Percentiles rank a stretch among this genome's conserved stretches.
These are phyloP conservation scores for Cladophialophora carrionii DNA, from an alignment of 2,329 filamentous ascomycete species.

Conservation along the genomic window DNA sequence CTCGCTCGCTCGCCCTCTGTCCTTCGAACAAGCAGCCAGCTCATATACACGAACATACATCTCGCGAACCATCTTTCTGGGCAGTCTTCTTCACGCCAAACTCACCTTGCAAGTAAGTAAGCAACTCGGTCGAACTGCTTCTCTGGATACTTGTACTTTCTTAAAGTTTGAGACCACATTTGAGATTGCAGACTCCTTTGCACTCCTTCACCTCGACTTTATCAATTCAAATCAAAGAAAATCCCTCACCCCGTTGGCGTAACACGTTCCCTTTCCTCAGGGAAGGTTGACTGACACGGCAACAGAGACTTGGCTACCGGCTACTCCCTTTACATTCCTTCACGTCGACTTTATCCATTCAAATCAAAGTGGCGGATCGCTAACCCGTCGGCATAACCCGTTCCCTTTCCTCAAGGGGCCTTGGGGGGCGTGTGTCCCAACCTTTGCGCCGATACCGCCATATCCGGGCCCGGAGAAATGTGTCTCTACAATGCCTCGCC, in stretches of 20 bases:
- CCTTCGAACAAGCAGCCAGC: not conserved
- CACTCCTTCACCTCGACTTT: not conserved
- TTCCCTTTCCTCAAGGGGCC: too few relatives aligned
- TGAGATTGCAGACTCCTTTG: not conserved
- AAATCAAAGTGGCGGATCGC: too few relatives aligned
- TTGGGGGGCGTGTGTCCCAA: too few relatives aligned
- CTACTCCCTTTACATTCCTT: too few relatives aligned
- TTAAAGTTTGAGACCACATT: not conserved
- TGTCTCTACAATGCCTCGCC: conserved; percentile 16
- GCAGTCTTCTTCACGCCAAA: not conserved
- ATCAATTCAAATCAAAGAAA: not conserved
- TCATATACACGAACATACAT: not conserved
- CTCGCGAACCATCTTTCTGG: not conserved
- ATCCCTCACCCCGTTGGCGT: not conserved
- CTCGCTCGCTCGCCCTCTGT: not conserved
- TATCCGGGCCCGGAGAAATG: conserved; percentile 5
- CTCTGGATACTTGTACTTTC: not conserved
- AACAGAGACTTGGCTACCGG: too few relatives aligned
- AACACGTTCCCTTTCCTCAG: too few relatives aligned
- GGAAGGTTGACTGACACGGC: too few relatives aligned
- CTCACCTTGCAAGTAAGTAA: too few relatives aligned
- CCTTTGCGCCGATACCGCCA: too few relatives aligned
- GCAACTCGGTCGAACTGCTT: not conserved
- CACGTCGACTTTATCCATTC: too few relatives aligned
- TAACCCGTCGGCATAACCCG: too few relatives aligned